Evolutionary conservation across 495 filamentous ascomycete genomes (phyloP).

Genomic region (Lindgomyces ingoldianus): DNA sequence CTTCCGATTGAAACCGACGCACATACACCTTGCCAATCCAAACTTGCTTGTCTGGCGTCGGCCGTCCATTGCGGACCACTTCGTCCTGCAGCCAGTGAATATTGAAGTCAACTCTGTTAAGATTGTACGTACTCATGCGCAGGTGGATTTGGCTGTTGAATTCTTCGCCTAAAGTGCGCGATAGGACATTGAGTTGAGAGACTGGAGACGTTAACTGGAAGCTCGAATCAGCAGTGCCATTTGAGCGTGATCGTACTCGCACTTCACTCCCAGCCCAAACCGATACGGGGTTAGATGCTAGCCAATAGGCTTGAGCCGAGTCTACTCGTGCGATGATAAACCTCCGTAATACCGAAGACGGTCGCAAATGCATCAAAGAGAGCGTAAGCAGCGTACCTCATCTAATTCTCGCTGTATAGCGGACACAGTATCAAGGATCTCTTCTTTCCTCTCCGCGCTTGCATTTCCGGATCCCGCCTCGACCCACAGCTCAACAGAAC

Average conservation of each 20-base stretch:
- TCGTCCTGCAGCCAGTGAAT: conserved; percentile 15
- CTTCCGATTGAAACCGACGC: background rate
- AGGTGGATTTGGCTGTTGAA: conserved; percentile 9
- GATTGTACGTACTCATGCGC: conserved; percentile 21
- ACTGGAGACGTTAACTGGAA: conserved; percentile 24
- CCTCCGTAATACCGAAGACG: too few species aligned
- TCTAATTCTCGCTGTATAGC: conserved; percentile 33
- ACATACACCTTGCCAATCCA: conserved; percentile 37
- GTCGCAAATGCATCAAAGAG: too few species aligned
- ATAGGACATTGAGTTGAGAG: conserved; percentile 6
- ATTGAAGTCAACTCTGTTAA: background rate
- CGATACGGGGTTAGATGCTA: too few species aligned
- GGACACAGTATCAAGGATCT: conserved; percentile 36
- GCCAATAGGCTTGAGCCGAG: too few species aligned
- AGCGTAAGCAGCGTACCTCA: conserved; percentile 20
- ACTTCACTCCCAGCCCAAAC: too few species aligned
- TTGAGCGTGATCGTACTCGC: too few species aligned
- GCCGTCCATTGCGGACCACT: conserved; percentile 20
- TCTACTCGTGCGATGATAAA: too few species aligned
- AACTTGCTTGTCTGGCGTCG: conserved; percentile 28
- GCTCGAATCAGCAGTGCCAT: background rate
- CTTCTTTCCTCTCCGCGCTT: conserved; percentile 42
- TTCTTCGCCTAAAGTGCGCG: background rate
- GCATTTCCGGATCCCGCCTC: conserved; percentile 44
- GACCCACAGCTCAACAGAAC: conserved; percentile 47